Evolutionary conservation across 768 basidiomycete genomes (phyloP), one percentile per base, ranked within the genome.

Genomic region (Pholiota molesta): DNA sequence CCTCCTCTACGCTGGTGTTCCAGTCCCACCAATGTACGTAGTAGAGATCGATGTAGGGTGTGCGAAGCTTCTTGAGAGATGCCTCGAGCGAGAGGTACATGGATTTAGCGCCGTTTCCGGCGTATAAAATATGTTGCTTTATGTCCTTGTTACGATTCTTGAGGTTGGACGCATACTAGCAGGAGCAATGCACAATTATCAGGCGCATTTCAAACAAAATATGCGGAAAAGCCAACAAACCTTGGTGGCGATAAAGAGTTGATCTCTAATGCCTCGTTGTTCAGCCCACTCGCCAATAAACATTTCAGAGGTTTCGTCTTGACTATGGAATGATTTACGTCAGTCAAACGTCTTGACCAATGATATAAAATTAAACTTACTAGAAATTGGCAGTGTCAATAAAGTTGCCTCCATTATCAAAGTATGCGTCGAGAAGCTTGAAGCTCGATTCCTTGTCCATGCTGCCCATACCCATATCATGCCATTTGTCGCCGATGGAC

Each of bases 11-110:
- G 11, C 76, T 74, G 7, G 83, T 84, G n/a, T 77, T 71, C 64
- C 75, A 85, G 66, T 87, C 85, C 85, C 85, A 84, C 73, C 75
- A 79, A 60, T 82, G 79, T 1, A 81, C 52, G 65, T 81, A 82
- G 9, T 81, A 68, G 42, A 84, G 66, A 62, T 86, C 83, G 62
- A 83, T 79, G 59, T 82, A 81, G 3, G 71, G 68, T 0, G 79
- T 82, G 23, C 78, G 71, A 2, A 86, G 75, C 62, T 81, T 82
- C 72, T 79, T 79, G 57, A 85, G 71, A 11, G 79, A 81, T 2
- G 72, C 79, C 21, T 75, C 69, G 26, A 84, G 71, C 17, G 78
- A 77, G 33, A 83, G 28, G 29, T 74, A 72, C 69, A 84, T 69
- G 1, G 75, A 76, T 65, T 86, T 85, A 60, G 73, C 62, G 57